These are phyloP conservation scores for Yamadazyma ubonensis DNA, from an alignment of 805 yeast species.

Conservation along the genomic window DNA sequence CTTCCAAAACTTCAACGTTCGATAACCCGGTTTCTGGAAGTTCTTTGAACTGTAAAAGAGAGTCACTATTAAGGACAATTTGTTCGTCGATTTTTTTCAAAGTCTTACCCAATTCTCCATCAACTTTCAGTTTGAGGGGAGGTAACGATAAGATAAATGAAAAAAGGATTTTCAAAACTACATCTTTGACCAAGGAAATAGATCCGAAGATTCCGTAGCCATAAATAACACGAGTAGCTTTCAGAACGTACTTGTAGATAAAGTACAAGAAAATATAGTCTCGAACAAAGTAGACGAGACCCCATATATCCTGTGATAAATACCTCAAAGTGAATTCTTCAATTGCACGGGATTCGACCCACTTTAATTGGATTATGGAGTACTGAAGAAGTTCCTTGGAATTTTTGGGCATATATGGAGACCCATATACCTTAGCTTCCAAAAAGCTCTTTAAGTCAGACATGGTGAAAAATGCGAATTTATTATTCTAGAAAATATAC, in stretches of 20 bases:
- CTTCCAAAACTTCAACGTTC: constrained; percentile 43
- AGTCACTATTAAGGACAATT: constrained; percentile 54
- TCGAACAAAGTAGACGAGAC: constrained; percentile 16
- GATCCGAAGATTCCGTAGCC: constrained; percentile 45
- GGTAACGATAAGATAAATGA: constrained; percentile 47
- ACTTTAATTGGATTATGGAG: constrained; percentile 1
- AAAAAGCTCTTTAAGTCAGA: constrained; percentile 1
- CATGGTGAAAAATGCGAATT: background rate
- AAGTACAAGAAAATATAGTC: constrained; percentile 23
- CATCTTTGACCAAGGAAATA: constrained; percentile 14
- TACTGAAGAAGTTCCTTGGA: constrained; percentile 16
- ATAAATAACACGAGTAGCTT: constrained; percentile 15
- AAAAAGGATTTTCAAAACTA: constrained; percentile 22
- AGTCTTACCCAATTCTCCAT: constrained; percentile 54
- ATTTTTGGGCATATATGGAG: constrained; percentile 24
- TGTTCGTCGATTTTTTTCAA: constrained; percentile 51
- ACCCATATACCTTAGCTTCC: constrained; percentile 20
- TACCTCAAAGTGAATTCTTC: constrained; percentile 6
- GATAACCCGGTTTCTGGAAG: constrained; percentile 65
- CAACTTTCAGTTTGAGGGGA: constrained; percentile 53
- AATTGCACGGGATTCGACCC: background rate
- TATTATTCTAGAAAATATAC: no score
- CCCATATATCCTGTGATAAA: constrained; percentile 12
- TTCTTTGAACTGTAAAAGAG: constrained; percentile 41
- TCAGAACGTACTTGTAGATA: constrained; percentile 9